A percentile compares a stretch with the other conserved stretches of the same genome.
phyloP scores from a whole-genome alignment of 805 yeast species.

The Wickerhamomyces ciferrii region DNA sequence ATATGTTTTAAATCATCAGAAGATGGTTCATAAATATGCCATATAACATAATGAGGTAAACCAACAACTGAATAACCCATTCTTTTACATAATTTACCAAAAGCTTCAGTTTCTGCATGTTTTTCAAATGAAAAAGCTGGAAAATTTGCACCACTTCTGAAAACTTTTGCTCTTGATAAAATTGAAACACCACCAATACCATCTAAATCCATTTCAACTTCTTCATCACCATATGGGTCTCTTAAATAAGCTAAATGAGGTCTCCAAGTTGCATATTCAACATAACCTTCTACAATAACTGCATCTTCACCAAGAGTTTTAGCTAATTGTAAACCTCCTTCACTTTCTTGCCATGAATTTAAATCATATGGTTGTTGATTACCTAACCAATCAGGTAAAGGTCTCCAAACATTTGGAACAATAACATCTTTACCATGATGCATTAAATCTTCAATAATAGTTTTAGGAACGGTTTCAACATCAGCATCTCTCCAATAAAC shows the following conservation, averaged over 20 bases:
- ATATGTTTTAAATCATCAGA: constrained; percentile 83
- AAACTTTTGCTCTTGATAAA: constrained; percentile 80
- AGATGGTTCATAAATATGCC: constrained; percentile 97
- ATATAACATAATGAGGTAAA: constrained; percentile 89
- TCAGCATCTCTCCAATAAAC: constrained; percentile 99
- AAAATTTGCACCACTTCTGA: constrained; percentile 88
- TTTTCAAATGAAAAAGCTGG: constrained; percentile 95
- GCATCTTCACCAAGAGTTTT: constrained; percentile 83
- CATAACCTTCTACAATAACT: constrained; percentile 95
- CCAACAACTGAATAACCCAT: constrained; percentile 92
- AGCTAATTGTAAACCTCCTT: constrained; percentile 76
- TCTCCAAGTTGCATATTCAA: constrained; percentile 97
- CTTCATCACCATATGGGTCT: constrained; percentile 93
- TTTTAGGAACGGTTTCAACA: constrained; percentile 81
- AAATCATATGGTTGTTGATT: constrained; percentile 82
- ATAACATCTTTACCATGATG: constrained; percentile 86
- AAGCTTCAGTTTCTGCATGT: constrained; percentile 98
- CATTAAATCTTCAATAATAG: constrained; percentile 90
- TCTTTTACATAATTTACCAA: constrained; percentile 81
- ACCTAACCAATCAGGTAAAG: constrained; percentile 82
- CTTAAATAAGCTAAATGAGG: constrained; percentile 93
- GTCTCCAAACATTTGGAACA: constrained; percentile 94
- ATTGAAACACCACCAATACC: constrained; percentile 98
- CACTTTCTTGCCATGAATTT: constrained; percentile 83
- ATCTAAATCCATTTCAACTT: constrained; percentile 87